phyloP scores from a whole-genome alignment of 768 basidiomycete species.

The Podaxis sp. region DNA sequence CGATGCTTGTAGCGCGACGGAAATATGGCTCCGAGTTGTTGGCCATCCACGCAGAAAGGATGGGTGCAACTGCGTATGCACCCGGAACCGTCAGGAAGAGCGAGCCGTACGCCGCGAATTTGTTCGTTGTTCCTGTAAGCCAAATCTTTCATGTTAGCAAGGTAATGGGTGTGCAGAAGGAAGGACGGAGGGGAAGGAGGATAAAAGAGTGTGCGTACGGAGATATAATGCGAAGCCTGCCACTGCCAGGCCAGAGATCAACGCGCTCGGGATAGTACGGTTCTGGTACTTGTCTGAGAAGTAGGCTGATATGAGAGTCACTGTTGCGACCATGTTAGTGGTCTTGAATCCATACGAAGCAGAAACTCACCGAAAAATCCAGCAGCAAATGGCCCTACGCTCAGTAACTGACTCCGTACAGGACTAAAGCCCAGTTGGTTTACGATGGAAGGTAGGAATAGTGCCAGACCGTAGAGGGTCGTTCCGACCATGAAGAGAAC shows the following conservation, averaged over 20 bases:
- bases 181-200: neutral
- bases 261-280: slow-evolving; percentile 24
- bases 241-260: slow-evolving; percentile 23
- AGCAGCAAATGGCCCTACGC: slow-evolving; percentile 35
- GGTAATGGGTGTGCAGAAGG: neutral
- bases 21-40: slow-evolving; percentile 38
- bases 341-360: neutral
- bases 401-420: slow-evolving; percentile 31
- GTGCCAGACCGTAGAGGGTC: slow-evolving; percentile 32
- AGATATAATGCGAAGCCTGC: slow-evolving; percentile 32
- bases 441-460: slow-evolving; percentile 37
- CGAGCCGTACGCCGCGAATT: slow-evolving; percentile 29
- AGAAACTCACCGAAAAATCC: slow-evolving; percentile 31
- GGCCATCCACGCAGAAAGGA: slow-evolving; percentile 33
- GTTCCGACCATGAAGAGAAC: slow-evolving; percentile 35
- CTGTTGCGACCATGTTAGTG: slow-evolving; percentile 12
- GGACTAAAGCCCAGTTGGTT: slow-evolving; percentile 34
- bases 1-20: slow-evolving; percentile 34
- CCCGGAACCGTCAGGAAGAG: slow-evolving; percentile 35
- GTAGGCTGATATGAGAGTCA: slow-evolving; percentile 24
- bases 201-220: slow-evolving; percentile 14
- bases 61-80: slow-evolving; percentile 28
- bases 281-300: slow-evolving; percentile 26
- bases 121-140: slow-evolving; percentile 21
- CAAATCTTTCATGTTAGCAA: neutral